Evolutionary conservation across 176 grass and related monocot species (phyloP), one percentile per base, ranked within the genome.

Genomic region (Musa beccarii): DNA sequence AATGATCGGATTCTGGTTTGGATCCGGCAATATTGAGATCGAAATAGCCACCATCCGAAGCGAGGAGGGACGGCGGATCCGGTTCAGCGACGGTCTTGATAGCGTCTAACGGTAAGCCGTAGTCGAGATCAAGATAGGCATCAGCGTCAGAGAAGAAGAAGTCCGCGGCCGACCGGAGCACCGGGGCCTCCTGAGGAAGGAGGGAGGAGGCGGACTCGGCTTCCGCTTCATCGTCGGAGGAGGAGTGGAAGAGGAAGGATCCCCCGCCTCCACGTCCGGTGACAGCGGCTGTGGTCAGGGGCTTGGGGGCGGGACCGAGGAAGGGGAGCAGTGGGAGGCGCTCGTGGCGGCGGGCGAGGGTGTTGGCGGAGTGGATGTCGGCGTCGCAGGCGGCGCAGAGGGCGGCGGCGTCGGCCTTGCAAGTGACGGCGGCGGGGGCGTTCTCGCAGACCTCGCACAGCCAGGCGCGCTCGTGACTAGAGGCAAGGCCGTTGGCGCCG

Each of bases 361-460:
- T 9, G 68, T 71, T 71, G 49, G 49, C 68, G 19, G 68, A 17
- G 34, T 71, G 34, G 68, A 52, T 52, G 49, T 80, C 69, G 22
- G 55, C 56, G 68, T 80, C 79, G 69, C 79, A 80, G 56, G 68
- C 0, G 14, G 43, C 20, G 79, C 79, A 80, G 79, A 80, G 79
- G 49, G 56, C 86, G n/a, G 96, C 96, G 0, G 96, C 96, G 81
- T 99, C 96, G 43, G 96, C 91, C 86, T 99, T 99, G 88, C 96
- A 99, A 0, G 86, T 92, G 13, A 99, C 86, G 1, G 76, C 80
- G 2, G 96, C 96, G 9, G 96, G 90, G 23, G 79, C 81, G 8
- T 89, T 70, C 78, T 94, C 95, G 80, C 95, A 99, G 16, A 99
- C 95, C 82, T 94, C 86, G 84, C 95, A 99, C 74, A 96, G 8